A percentile compares a stretch with the other conserved stretches of the same genome.
Conservation (phyloP, 2,329 filamentous ascomycete species). For the Cadophora malorum region DNA sequence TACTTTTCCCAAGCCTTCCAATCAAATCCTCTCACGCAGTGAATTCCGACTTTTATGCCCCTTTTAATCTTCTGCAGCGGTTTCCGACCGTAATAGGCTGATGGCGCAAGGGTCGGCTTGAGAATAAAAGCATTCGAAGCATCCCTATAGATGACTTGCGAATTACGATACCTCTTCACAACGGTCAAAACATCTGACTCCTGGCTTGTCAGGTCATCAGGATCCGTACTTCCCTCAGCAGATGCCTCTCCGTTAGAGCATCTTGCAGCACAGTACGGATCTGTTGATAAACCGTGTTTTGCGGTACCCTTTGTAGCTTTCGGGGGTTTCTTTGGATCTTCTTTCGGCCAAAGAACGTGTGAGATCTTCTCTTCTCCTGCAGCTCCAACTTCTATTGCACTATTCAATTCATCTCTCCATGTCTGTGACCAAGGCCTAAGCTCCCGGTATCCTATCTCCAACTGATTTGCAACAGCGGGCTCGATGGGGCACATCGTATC, state of each 20-base stretch:
- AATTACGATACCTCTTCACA: slow-evolving; percentile 69
- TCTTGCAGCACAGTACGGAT: slow-evolving; percentile 64
- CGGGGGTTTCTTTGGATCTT: slow-evolving; percentile 46
- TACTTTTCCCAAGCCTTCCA: slow-evolving; percentile 73
- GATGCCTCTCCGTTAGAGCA: slow-evolving; percentile 66
- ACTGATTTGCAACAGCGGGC: slow-evolving; percentile 82
- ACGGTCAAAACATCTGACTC: slow-evolving; percentile 29
- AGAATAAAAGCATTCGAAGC: slow-evolving; percentile 79
- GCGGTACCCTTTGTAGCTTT: slow-evolving; percentile 39
- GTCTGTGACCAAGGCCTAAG: slow-evolving; percentile 89
- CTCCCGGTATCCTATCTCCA: slow-evolving; percentile 90
- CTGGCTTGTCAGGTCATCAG: slow-evolving; percentile 34
- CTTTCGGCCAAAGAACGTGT: slow-evolving; percentile 77
- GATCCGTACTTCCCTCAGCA: slow-evolving; percentile 55
- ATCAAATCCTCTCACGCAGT: slow-evolving; percentile 90
- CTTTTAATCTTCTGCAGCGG: slow-evolving; percentile 83
- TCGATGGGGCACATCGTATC: slow-evolving; percentile 94
- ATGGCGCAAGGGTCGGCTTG: slow-evolving; percentile 84
- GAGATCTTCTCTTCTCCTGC: slow-evolving; percentile 90
- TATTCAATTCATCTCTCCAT: slow-evolving; percentile 89
- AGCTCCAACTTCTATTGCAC: slow-evolving; percentile 88
- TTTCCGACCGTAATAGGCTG: slow-evolving; percentile 80
- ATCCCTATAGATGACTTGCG: slow-evolving; percentile 88
- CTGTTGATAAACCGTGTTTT: slow-evolving; percentile 44
- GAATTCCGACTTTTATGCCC: slow-evolving; percentile 80